Conservation (phyloP, 176 grass and related monocot species). For the Melocanna baccifera region DNA sequence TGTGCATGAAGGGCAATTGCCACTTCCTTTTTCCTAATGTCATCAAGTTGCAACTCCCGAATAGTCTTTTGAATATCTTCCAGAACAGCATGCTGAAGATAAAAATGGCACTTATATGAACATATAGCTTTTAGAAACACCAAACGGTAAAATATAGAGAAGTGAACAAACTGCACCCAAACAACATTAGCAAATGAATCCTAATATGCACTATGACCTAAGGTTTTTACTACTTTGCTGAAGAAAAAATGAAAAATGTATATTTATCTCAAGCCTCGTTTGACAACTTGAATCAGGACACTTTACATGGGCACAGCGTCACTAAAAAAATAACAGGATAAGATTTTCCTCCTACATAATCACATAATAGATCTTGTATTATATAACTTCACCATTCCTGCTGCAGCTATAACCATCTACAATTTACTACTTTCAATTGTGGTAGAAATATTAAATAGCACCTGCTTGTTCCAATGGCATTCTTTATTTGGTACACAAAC, state of each 20-base stretch:
- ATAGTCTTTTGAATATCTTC: conserved; percentile 71
- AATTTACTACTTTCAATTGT: background rate
- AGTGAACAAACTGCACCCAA: background rate
- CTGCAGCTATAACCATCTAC: background rate
- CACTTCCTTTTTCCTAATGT: conserved; percentile 79
- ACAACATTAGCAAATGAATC: conserved; percentile 6
- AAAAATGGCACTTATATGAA: background rate
- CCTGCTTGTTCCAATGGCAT: background rate
- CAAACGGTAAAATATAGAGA: background rate
- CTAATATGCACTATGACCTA: background rate
- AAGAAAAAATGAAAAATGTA: background rate
- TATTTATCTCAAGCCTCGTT: background rate
- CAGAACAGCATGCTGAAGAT: conserved; percentile 70
- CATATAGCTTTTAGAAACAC: background rate
- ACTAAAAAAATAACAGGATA: background rate
- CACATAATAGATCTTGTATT: background rate
- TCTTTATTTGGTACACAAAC: background rate
- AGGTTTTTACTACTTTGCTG: background rate
- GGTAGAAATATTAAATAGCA: background rate
- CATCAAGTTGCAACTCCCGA: conserved; percentile 79
- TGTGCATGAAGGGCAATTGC: conserved; percentile 77
- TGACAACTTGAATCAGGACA: background rate
- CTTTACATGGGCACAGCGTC: background rate
- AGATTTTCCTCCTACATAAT: background rate
- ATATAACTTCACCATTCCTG: background rate